Evolutionary conservation across 306 rosid species (phyloP).

Genomic region (Citrullus amarus): DNA sequence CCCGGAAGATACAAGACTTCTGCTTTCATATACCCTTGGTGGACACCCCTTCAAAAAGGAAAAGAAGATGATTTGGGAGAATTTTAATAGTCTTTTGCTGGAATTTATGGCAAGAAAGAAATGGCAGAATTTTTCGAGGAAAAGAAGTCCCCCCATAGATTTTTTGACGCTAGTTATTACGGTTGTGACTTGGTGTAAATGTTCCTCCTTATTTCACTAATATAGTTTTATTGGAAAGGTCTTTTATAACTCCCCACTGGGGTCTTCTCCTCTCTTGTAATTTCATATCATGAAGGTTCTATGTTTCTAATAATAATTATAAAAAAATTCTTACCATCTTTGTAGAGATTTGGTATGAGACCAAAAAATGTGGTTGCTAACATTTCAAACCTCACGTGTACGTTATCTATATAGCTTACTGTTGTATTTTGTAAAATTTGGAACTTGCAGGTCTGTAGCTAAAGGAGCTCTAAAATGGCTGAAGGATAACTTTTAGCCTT

Average conservation of each 20-base stretch:
- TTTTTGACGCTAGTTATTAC: neutral
- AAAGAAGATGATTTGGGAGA: neutral
- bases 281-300: neutral
- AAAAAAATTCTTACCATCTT: neutral
- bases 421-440: neutral
- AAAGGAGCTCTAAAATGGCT: slow-evolving; percentile 87
- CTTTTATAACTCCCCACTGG: neutral
- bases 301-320: too few species aligned
- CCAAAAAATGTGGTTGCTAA: neutral
- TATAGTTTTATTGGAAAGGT: too few species aligned
- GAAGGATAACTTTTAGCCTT: slow-evolving; percentile 66
- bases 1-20: neutral
- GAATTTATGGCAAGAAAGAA: neutral
- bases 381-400: neutral
- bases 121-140: too few species aligned
- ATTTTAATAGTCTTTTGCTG: neutral
- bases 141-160: too few species aligned
- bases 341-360: neutral
- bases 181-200: neutral
- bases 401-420: neutral
- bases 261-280: neutral
- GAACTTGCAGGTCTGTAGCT: slow-evolving; percentile 57
- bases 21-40: neutral
- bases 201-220: neutral
- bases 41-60: neutral